Percentiles rank a stretch among this genome's conserved stretches.
Evolutionary conservation across 768 basidiomycete species (phyloP).

Genomic region (Tephrocybe sp.): DNA sequence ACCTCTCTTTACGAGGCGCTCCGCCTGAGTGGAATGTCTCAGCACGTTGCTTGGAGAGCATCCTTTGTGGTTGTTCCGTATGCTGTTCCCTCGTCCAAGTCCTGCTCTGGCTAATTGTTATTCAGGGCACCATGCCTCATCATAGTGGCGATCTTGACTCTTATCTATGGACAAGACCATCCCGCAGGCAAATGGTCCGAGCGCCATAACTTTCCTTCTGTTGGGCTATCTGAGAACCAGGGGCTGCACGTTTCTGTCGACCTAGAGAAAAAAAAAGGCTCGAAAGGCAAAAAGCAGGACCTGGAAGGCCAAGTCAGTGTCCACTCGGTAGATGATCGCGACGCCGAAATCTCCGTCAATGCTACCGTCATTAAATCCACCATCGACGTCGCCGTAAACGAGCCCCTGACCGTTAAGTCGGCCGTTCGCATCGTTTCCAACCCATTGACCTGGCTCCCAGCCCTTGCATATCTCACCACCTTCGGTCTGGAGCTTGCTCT

Average conservation of each 20-base stretch:
- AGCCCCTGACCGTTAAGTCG: slow-evolving; percentile 36
- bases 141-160: slow-evolving; percentile 34
- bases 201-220: slow-evolving; percentile 38
- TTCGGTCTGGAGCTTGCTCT: slow-evolving; percentile 61
- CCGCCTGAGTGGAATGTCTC: slow-evolving; percentile 31
- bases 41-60: slow-evolving; percentile 51
- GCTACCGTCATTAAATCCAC: slow-evolving; percentile 23
- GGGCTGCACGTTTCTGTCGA: not conserved
- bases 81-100: not conserved
- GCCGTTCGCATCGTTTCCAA: slow-evolving; percentile 33
- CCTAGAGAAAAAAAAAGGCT: not conserved
- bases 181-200: slow-evolving; percentile 54
- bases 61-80: slow-evolving; percentile 56
- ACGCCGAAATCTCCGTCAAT: not conserved
- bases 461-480: slow-evolving; percentile 51
- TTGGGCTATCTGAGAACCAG: slow-evolving; percentile 11
- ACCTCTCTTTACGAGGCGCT: slow-evolving; percentile 47
- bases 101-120: not conserved
- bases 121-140: slow-evolving; percentile 48
- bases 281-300: not conserved
- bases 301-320: not conserved
- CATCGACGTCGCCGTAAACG: slow-evolving; percentile 45
- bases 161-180: slow-evolving; percentile 53
- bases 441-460: slow-evolving; percentile 56
- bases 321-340: not conserved